Conservation (phyloP, 2,329 filamentous ascomycete genomes). For the Chrysoporthe puriensis region DNA sequence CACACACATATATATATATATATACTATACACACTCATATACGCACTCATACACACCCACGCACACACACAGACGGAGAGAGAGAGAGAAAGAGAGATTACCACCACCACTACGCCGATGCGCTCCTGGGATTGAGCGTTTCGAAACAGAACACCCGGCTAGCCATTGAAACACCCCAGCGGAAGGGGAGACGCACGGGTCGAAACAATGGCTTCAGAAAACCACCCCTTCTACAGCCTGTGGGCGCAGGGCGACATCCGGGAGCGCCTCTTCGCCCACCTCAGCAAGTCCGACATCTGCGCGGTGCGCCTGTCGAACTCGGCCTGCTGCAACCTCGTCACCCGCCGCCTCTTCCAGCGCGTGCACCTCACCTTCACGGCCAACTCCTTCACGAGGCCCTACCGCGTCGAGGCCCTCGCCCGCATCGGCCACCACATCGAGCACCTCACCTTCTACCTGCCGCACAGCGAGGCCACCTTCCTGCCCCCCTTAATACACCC, state of each 20-base stretch:
- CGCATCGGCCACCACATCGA: constrained; percentile 80
- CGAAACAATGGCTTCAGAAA: constrained; percentile 53
- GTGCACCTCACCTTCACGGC: constrained; percentile 72
- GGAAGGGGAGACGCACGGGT: constrained; percentile 32
- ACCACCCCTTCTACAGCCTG: constrained; percentile 58
- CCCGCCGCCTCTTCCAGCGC: constrained; percentile 70
- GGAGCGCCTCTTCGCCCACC: constrained; percentile 52
- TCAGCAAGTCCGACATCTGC: constrained; percentile 58
- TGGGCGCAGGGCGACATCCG: constrained; percentile 57
- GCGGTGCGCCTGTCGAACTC: constrained; percentile 69
- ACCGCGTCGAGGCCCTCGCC: constrained; percentile 73
- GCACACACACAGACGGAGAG: not conserved
- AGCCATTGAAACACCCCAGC: constrained; percentile 6
- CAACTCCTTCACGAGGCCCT: constrained; percentile 74
- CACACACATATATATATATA: not conserved
- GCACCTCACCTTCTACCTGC: constrained; percentile 75
- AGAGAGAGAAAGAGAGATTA: not conserved
- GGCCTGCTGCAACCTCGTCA: constrained; percentile 71
- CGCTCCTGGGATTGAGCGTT: not conserved
- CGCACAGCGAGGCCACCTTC: constrained; percentile 78
- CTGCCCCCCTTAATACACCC: constrained; percentile 84
- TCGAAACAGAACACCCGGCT: constrained; percentile 2
- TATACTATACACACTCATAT: not conserved
- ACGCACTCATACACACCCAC: not conserved
- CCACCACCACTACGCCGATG: not conserved